phyloP scores from a whole-genome alignment of 768 basidiomycete genomes.

The Tubosaeta brunneosetosa region DNA sequence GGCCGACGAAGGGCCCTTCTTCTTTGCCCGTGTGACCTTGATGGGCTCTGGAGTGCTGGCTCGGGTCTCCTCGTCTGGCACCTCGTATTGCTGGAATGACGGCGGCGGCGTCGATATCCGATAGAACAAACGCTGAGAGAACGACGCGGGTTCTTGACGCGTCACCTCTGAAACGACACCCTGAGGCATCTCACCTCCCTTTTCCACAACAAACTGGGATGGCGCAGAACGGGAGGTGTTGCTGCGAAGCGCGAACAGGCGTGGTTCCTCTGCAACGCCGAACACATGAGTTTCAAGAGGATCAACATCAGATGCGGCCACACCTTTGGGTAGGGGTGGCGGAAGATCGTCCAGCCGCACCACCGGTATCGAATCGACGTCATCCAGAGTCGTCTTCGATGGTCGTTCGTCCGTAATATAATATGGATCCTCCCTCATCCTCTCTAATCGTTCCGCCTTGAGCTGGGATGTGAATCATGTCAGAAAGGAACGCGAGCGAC shows the following conservation, averaged over 20 bases:
- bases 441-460: slow-evolving; percentile 69
- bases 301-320: background rate
- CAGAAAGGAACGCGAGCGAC: background rate
- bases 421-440: slow-evolving; percentile 83
- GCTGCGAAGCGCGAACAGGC: slow-evolving; percentile 43
- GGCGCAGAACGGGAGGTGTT: slow-evolving; percentile 37
- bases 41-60: slow-evolving; percentile 65
- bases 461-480: slow-evolving; percentile 42
- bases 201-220: slow-evolving; percentile 61
- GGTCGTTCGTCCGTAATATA: slow-evolving; percentile 71
- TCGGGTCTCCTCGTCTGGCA: slow-evolving; percentile 40
- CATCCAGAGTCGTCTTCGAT: slow-evolving; percentile 39
- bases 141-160: slow-evolving; percentile 25
- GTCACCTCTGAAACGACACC: slow-evolving; percentile 32
- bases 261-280: slow-evolving; percentile 33
- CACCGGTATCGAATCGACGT: slow-evolving; percentile 91
- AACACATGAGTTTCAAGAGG: slow-evolving; percentile 21
- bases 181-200: slow-evolving; percentile 82
- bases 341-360: slow-evolving; percentile 76
- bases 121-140: slow-evolving; percentile 27
- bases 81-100: slow-evolving; percentile 54
- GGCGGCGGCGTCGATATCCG: slow-evolving; percentile 34
- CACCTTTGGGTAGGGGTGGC: slow-evolving; percentile 37
- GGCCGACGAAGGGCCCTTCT: slow-evolving; percentile 43
- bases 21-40: slow-evolving; percentile 71